These are phyloP conservation scores for Clitopilus passeckerianus DNA, from an alignment of 768 basidiomycete species.

Conservation along the genomic window DNA sequence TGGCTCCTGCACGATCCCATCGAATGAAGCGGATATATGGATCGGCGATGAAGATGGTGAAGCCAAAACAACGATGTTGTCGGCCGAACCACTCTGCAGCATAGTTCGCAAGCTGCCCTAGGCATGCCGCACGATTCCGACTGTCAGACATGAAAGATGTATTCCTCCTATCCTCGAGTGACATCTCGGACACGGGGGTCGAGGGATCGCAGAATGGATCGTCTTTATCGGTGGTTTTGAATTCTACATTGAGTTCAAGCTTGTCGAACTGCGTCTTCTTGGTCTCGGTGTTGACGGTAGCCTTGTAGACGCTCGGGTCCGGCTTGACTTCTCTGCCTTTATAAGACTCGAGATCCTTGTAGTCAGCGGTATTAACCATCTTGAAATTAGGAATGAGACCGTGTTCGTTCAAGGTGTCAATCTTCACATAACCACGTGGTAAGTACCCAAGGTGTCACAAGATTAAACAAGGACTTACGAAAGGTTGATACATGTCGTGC, in stretches of 20 bases:
- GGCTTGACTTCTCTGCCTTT: not conserved
- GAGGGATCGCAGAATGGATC: constrained; percentile 10
- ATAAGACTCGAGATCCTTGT: constrained; percentile 1
- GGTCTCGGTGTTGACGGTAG: not conserved
- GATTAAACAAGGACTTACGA: not conserved
- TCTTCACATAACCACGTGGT: not conserved
- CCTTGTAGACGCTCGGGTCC: constrained; percentile 1
- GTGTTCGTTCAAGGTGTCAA: not conserved
- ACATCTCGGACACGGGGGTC: not conserved
- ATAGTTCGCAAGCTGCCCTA: not conserved
- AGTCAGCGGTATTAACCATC: constrained; percentile 7
- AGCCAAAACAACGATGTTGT: not conserved
- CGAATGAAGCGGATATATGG: not conserved
- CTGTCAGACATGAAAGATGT: not conserved
- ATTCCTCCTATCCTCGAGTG: not conserved
- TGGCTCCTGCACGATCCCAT: not conserved
- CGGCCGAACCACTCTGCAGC: not conserved
- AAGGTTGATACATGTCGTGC: constrained; percentile 1
- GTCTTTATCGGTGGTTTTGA: constrained; percentile 6
- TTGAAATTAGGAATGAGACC: constrained; percentile 2
- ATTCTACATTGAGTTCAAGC: constrained; percentile 7
- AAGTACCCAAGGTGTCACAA: too few relatives aligned
- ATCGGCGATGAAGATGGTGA: not conserved
- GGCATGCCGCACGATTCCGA: not conserved
- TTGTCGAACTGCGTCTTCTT: constrained; percentile 2